Conservation (phyloP, 306 rosid species). For the Gynostemma pentaphyllum region DNA sequence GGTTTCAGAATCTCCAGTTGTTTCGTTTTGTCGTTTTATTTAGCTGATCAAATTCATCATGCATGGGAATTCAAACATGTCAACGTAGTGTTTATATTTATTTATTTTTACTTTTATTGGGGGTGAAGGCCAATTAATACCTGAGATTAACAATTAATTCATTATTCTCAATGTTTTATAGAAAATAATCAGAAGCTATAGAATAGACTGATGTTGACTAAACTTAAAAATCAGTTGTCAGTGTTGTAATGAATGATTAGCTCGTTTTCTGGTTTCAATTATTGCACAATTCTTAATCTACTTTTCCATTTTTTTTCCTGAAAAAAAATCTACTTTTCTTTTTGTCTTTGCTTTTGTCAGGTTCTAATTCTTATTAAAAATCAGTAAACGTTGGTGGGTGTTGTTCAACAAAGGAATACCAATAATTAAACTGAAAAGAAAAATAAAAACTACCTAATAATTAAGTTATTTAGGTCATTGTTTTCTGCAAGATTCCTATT, state of each 20-base stretch:
- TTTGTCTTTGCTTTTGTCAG: slow-evolving; percentile 4
- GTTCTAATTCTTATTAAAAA: neutral
- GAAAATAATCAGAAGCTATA: too few relatives aligned
- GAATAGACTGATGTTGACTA: neutral
- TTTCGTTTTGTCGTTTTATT: too few relatives aligned
- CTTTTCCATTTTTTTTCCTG: too few relatives aligned
- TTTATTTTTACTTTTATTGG: too few relatives aligned
- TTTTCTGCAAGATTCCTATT: neutral
- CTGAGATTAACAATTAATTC: too few relatives aligned
- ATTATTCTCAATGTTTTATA: too few relatives aligned
- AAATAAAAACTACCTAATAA: neutral
- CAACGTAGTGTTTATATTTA: too few relatives aligned
- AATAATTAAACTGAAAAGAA: neutral
- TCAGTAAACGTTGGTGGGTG: slow-evolving; percentile 4
- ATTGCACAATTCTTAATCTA: neutral
- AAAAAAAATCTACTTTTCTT: slow-evolving; percentile 5
- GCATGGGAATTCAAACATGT: too few relatives aligned
- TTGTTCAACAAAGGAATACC: neutral
- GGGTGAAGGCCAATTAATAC: too few relatives aligned
- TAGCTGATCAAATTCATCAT: too few relatives aligned
- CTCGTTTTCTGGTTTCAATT: slow-evolving; percentile 1
- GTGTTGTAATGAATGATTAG: neutral
- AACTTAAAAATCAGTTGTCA: neutral
- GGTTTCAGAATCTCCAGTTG: too few relatives aligned
- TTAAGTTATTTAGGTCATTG: neutral